Evolutionary conservation across 306 rosid genomes (phyloP).

Genomic region (Vigna nakashimae): DNA sequence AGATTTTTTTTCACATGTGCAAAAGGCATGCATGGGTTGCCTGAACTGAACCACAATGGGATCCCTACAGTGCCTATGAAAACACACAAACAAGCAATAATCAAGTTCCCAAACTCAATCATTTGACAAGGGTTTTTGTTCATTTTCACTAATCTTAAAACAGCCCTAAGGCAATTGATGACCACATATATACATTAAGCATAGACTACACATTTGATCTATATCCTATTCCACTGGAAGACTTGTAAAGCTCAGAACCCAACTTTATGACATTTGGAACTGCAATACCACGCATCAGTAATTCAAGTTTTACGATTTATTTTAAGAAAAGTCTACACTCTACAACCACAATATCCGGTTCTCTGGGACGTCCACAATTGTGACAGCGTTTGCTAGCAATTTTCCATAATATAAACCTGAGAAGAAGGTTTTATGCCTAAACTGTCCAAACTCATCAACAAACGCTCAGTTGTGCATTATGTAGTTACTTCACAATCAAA

Average conservation of each 20-base stretch:
- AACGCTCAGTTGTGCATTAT: not conserved
- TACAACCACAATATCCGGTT: not conserved
- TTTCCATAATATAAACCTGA: not conserved
- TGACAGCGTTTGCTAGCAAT: not conserved
- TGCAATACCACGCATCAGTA: not conserved
- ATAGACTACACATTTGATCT: not conserved
- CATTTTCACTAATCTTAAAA: constrained; percentile 8
- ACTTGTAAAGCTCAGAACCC: not conserved
- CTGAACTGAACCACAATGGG: not conserved
- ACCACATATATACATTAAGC: not conserved
- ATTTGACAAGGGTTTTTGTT: not conserved
- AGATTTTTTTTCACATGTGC: not conserved
- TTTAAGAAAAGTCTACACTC: not conserved
- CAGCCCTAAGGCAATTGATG: not conserved
- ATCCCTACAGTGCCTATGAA: not conserved
- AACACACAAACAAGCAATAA: not conserved
- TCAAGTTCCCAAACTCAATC: not conserved
- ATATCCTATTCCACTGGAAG: not conserved
- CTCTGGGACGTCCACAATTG: not conserved
- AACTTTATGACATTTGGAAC: not conserved
- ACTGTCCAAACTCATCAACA: too few relatives aligned
- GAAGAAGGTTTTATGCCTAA: too few relatives aligned
- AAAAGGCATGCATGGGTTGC: not conserved
- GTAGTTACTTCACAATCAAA: too few relatives aligned
- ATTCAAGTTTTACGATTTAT: not conserved